Percentiles rank a stretch among this genome's conserved stretches.
Evolutionary conservation across 345 rosid species (phyloP).

Genomic region (Excoecaria agallocha): DNA sequence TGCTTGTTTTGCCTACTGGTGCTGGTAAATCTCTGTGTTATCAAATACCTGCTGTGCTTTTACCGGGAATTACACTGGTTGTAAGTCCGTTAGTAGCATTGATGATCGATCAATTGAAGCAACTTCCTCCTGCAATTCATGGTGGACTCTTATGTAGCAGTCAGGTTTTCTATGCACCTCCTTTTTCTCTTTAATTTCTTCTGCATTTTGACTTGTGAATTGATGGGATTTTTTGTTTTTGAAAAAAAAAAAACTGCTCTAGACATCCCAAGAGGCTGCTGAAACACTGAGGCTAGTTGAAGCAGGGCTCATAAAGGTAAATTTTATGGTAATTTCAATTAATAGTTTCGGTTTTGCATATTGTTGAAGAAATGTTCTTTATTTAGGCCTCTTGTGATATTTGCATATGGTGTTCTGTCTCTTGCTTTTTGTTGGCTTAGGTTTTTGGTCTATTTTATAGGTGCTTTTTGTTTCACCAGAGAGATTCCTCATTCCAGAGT

Average conservation of each 20-base stretch:
- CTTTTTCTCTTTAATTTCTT: background rate
- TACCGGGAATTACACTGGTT: conserved; percentile 71
- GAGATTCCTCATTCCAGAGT: conserved; percentile 72
- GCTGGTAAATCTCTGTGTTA: conserved; percentile 91
- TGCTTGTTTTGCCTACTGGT: conserved; percentile 93
- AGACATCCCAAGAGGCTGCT: conserved; percentile 75
- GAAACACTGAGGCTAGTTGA: conserved; percentile 62
- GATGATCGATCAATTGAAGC: conserved; percentile 95
- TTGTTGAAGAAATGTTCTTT: background rate
- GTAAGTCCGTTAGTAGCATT: conserved; percentile 77
- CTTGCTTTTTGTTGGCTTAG: conserved; percentile 5
- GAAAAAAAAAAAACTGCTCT: conserved; percentile 1
- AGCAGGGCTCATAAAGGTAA: conserved; percentile 75
- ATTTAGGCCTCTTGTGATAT: background rate
- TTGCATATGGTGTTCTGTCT: background rate
- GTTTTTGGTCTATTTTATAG: conserved; percentile 39
- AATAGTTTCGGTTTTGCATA: background rate
- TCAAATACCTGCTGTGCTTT: conserved; percentile 84
- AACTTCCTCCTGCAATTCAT: conserved; percentile 58
- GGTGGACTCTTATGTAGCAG: conserved; percentile 79
- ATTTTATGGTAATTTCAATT: background rate
- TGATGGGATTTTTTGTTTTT: background rate
- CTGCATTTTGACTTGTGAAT: background rate
- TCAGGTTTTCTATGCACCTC: conserved; percentile 47
- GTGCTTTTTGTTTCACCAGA: conserved; percentile 98